These are phyloP conservation scores for Sphagnurus paluster DNA, from an alignment of 1,284 basidiomycete genomes.

Conservation along the genomic window DNA sequence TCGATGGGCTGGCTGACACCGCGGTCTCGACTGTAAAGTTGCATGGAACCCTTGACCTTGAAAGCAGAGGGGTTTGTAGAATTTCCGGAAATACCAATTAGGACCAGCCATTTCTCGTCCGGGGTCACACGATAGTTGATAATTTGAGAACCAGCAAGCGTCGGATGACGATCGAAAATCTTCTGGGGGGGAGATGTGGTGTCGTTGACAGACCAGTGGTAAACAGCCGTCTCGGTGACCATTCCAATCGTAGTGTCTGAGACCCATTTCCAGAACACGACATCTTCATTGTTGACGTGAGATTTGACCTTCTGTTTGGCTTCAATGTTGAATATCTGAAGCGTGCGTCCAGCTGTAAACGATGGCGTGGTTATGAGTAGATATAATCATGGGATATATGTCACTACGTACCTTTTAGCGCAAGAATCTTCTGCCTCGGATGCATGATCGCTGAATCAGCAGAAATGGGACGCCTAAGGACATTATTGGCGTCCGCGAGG, in stretches of 20 bases:
- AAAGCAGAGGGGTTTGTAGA: slow-evolving; percentile 89
- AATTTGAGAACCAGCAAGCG: slow-evolving; percentile 94
- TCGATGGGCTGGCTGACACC: slow-evolving; percentile 99
- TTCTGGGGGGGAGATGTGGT: slow-evolving; percentile 79
- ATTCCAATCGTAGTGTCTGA: slow-evolving; percentile 89
- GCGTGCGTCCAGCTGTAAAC: slow-evolving; percentile 79
- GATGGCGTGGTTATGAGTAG: background rate
- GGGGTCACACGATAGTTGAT: slow-evolving; percentile 95
- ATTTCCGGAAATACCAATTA: slow-evolving; percentile 96
- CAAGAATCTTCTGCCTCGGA: slow-evolving; percentile 95
- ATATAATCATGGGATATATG: background rate
- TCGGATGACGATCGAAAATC: slow-evolving; percentile 95
- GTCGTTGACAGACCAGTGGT: slow-evolving; percentile 88
- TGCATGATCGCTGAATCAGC: slow-evolving; percentile 99
- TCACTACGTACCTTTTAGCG: slow-evolving; percentile 76
- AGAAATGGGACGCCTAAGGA: slow-evolving; percentile 94
- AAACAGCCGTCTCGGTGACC: slow-evolving; percentile 94
- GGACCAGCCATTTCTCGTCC: slow-evolving; percentile 97
- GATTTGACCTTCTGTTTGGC: slow-evolving; percentile 98
- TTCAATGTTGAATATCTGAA: slow-evolving; percentile 99
- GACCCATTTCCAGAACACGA: slow-evolving; percentile 99
- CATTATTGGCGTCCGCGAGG: slow-evolving; percentile 93
- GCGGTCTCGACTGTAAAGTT: slow-evolving; percentile 88
- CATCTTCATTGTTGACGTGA: slow-evolving; percentile 91
- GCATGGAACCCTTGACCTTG: slow-evolving; percentile 98